Conservation (phyloP, 768 basidiomycete genomes). For the Gelatoporia subvermispora region DNA sequence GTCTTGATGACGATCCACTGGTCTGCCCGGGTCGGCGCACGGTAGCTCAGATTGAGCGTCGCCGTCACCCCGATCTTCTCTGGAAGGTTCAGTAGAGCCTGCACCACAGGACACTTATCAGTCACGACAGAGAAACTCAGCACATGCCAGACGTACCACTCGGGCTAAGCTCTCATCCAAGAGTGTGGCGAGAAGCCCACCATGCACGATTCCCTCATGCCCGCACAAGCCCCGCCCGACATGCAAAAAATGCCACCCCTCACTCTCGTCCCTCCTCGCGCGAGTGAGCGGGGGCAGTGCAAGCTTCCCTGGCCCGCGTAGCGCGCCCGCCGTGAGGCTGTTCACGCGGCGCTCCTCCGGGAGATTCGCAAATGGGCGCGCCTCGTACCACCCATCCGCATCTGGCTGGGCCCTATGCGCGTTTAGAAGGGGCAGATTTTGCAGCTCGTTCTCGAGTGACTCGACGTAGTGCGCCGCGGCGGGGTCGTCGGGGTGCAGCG, state of each 20-base stretch:
- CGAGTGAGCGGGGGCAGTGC: slow-evolving; percentile 78
- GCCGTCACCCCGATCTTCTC: slow-evolving; percentile 93
- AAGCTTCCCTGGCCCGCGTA: slow-evolving; percentile 85
- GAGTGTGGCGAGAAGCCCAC: slow-evolving; percentile 85
- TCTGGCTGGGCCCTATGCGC: slow-evolving; percentile 45
- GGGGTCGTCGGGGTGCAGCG: slow-evolving; percentile 51
- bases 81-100: slow-evolving; percentile 86
- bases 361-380: slow-evolving; percentile 64
- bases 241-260: slow-evolving; percentile 69
- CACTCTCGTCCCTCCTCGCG: slow-evolving; percentile 67
- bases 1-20: slow-evolving; percentile 88
- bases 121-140: background rate
- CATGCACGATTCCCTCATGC: slow-evolving; percentile 93
- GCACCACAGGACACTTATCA: background rate
- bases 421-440: slow-evolving; percentile 55
- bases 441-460: slow-evolving; percentile 63
- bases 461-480: slow-evolving; percentile 55
- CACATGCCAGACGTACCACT: slow-evolving; percentile 48
- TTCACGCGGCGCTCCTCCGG: slow-evolving; percentile 77
- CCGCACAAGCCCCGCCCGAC: slow-evolving; percentile 86
- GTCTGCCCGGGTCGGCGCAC: slow-evolving; percentile 84
- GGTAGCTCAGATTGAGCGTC: slow-evolving; percentile 74
- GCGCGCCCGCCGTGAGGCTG: slow-evolving; percentile 75
- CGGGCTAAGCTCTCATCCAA: slow-evolving; percentile 83
- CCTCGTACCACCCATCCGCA: slow-evolving; percentile 67